A percentile compares a stretch with the other conserved stretches of the same genome.
Evolutionary conservation across 169 alveolate genomes (phyloP).

Genomic region (Prorocentrum cordatum): DNA sequence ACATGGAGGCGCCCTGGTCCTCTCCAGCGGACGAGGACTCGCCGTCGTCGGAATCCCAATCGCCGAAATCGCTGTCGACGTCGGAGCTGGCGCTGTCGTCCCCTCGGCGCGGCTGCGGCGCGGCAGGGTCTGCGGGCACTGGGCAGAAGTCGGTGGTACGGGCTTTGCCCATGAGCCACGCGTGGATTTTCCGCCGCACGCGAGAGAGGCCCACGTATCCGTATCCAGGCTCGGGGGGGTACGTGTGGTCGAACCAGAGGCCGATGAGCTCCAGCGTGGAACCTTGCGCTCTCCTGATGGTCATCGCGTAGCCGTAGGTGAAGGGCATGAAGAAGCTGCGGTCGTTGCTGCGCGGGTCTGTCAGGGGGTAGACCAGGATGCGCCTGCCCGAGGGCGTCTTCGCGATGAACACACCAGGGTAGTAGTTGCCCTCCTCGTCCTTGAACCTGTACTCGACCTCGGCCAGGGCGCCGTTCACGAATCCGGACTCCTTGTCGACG

Average conservation of each 20-base stretch:
- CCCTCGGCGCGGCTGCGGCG: no score
- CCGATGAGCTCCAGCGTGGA: not conserved
- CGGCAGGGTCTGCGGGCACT: no score
- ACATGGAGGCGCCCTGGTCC: no score
- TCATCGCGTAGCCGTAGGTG: not conserved
- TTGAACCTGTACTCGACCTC: not conserved
- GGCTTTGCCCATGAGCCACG: no score
- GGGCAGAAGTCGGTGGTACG: no score
- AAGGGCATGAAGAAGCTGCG: not conserved
- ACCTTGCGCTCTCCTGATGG: not conserved
- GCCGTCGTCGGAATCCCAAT: no score
- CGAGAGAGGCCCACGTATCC: not conserved
- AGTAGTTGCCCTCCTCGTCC: no score
- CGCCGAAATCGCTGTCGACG: no score
- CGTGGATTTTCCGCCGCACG: no score
- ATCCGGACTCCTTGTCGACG: not conserved
- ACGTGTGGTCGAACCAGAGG: not conserved
- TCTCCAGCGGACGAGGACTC: no score
- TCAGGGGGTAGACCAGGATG: conserved; percentile 2
- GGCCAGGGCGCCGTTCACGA: not conserved
- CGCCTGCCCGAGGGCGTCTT: not conserved
- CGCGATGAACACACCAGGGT: not conserved
- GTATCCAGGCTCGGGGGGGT: not conserved
- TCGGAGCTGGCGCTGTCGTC: no score
- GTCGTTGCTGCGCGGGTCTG: not conserved